A percentile compares a stretch with the other conserved stretches of the same genome.
phyloP scores from a whole-genome alignment of 2,329 filamentous ascomycete genomes.

The Pseudocercospora eumusae region DNA sequence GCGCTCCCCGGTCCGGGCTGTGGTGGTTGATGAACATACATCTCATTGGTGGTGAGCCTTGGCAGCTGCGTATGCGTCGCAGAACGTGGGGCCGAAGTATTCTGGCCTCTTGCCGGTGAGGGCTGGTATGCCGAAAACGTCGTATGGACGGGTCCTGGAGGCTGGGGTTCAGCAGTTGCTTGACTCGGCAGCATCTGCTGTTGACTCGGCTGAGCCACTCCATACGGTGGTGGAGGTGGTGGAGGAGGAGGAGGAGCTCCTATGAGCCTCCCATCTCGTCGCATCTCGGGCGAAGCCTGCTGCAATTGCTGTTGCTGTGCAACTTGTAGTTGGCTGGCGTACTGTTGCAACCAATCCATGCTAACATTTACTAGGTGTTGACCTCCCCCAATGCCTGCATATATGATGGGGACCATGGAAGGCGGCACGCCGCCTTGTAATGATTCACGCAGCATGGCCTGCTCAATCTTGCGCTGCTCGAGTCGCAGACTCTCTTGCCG shows the following conservation, averaged over 20 bases:
- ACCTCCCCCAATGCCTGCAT: conserved; percentile 53
- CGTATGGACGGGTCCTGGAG: conserved; percentile 39
- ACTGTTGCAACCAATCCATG: conserved; percentile 55
- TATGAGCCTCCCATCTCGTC: conserved; percentile 46
- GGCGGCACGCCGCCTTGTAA: conserved; percentile 55
- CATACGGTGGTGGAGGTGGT: conserved; percentile 23
- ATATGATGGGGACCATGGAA: conserved; percentile 56
- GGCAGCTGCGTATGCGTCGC: conserved; percentile 52
- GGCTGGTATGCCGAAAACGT: conserved; percentile 45
- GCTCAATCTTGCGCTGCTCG: conserved; percentile 56
- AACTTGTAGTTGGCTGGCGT: conserved; percentile 48
- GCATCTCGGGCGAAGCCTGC: conserved; percentile 45
- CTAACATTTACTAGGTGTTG: conserved; percentile 51
- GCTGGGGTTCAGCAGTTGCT: conserved; percentile 36
- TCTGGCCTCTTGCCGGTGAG: conserved; percentile 35
- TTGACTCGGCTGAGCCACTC: conserved; percentile 30
- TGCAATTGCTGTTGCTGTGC: conserved; percentile 37
- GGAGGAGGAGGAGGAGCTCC: conserved; percentile 41
- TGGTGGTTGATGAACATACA: conserved; percentile 53
- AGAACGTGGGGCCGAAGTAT: conserved; percentile 48
- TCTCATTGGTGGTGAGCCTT: conserved; percentile 55
- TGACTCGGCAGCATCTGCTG: conserved; percentile 44
- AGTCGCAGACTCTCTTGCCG: conserved; percentile 52
- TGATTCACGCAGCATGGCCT: conserved; percentile 55
- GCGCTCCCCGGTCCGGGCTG: conserved; percentile 41